These are phyloP conservation scores for Trichoderma sp. DNA, from an alignment of 2,329 filamentous ascomycete species.

Conservation along the genomic window DNA sequence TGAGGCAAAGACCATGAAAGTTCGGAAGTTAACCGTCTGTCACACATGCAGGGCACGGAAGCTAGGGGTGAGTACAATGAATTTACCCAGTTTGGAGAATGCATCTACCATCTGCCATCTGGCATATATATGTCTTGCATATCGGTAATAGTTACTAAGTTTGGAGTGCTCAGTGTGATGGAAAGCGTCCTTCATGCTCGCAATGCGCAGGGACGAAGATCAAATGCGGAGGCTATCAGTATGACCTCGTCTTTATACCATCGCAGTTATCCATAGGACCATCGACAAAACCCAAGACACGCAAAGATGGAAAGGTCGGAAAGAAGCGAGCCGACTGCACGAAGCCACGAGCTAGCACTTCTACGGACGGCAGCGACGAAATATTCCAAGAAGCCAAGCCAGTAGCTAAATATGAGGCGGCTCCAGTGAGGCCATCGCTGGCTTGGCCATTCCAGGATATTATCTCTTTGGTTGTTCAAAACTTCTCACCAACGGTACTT, in stretches of 20 bases:
- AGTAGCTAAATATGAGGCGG: not conserved
- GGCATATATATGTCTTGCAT: not conserved
- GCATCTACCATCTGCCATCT: not conserved
- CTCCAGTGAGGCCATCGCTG: not conserved
- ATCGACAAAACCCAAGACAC: not conserved
- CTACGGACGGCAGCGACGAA: not conserved
- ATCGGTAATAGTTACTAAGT: not conserved
- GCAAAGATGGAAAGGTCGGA: not conserved
- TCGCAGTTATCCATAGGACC: not conserved
- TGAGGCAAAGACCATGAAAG: slow-evolving; percentile 23
- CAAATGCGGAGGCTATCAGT: slow-evolving; percentile 27
- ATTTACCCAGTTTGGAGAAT: not conserved
- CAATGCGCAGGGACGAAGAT: slow-evolving; percentile 24
- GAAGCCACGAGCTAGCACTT: not conserved
- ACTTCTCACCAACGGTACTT: not conserved
- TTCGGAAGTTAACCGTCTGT: slow-evolving; percentile 25
- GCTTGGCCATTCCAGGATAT: slow-evolving; percentile 27
- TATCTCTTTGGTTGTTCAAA: slow-evolving; percentile 25
- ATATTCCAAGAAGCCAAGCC: not conserved
- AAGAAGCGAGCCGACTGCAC: not conserved
- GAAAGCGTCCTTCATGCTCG: slow-evolving; percentile 26
- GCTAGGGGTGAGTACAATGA: slow-evolving; percentile 24
- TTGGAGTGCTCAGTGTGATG: slow-evolving; percentile 25
- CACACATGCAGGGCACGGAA: slow-evolving; percentile 28
- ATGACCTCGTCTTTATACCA: slow-evolving; percentile 27